Evolutionary conservation across 192 early-diverging fungal genomes (phyloP).

Genomic region (Backusella tarrabulga): DNA sequence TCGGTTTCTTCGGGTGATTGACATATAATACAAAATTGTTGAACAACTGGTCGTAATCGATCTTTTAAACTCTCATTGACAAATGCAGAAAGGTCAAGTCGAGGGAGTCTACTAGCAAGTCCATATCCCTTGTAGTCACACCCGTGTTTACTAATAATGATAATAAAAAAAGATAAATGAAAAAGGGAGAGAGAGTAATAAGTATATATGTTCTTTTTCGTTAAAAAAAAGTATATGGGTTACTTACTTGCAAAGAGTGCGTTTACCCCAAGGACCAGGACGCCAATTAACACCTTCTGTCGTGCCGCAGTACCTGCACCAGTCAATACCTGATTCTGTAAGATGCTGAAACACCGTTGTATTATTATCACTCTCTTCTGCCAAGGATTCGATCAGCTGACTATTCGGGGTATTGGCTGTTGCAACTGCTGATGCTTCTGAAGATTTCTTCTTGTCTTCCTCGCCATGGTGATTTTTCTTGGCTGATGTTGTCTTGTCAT

Average conservation of each 20-base stretch:
- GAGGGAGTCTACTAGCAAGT: conserved; percentile 80
- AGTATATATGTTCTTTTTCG: neutral
- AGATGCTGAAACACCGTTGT: conserved; percentile 65
- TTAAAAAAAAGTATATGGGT: neutral
- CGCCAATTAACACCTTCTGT: conserved; percentile 86
- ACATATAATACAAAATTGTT: conserved; percentile 77
- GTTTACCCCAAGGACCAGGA: conserved; percentile 91
- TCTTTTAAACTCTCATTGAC: conserved; percentile 70
- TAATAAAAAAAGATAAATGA: neutral
- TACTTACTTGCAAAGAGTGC: conserved; percentile 84
- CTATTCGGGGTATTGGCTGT: neutral
- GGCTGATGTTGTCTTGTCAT: neutral
- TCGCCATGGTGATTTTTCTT: neutral
- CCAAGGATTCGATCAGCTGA: conserved; percentile 3
- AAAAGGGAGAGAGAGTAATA: neutral
- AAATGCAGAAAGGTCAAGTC: conserved; percentile 78
- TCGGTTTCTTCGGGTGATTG: conserved; percentile 51
- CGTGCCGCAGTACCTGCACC: conserved; percentile 91
- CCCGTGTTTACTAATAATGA: conserved; percentile 75
- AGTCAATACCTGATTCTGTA: conserved; percentile 62
- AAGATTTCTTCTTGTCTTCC: neutral
- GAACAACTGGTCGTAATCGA: conserved; percentile 78
- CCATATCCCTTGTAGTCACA: conserved; percentile 95
- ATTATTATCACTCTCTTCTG: conserved; percentile 20
- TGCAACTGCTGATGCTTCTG: neutral